Evolutionary conservation across 371 early-diverging fungal species (phyloP).

Genomic region (Rhizopus microsporus): DNA sequence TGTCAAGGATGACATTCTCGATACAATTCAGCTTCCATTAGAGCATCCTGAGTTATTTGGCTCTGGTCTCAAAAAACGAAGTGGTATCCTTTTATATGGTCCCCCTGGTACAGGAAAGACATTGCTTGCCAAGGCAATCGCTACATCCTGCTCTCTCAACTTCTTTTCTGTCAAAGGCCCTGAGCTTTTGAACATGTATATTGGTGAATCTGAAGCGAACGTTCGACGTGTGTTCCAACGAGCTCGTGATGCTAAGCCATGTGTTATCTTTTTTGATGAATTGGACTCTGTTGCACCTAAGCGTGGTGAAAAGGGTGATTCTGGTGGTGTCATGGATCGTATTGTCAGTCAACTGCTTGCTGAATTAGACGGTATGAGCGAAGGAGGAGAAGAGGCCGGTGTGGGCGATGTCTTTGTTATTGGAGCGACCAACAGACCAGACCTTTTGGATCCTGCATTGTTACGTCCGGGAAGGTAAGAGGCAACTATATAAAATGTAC

Average conservation of each 20-base stretch:
- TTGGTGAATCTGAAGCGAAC: conserved; percentile 97
- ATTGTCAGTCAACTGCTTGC: conserved; percentile 95
- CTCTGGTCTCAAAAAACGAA: conserved; percentile 95
- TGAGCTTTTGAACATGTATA: conserved; percentile 88
- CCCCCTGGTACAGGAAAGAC: conserved; percentile 99
- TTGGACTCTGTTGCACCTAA: conserved; percentile 98
- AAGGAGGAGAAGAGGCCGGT: conserved; percentile 46
- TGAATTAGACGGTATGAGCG: conserved; percentile 93
- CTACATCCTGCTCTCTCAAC: conserved; percentile 96
- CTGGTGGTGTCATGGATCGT: conserved; percentile 98
- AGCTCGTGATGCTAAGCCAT: conserved; percentile 97
- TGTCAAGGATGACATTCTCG: conserved; percentile 96
- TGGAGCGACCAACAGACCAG: conserved; percentile 98
- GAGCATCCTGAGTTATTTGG: conserved; percentile 97
- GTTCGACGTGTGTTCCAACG: conserved; percentile 97
- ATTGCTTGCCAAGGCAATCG: conserved; percentile 99
- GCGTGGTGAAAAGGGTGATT: conserved; percentile 95
- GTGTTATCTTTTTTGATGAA: conserved; percentile 99
- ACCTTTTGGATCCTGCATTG: conserved; percentile 81
- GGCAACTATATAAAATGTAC: background rate
- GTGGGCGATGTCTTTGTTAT: conserved; percentile 98
- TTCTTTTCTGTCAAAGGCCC: conserved; percentile 99
- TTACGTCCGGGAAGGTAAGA: conserved; percentile 56
- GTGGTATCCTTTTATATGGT: conserved; percentile 93
- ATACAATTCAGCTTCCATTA: conserved; percentile 98